Conservation (phyloP, 345 rosid genomes). For the Eucalyptus leucophloia region DNA sequence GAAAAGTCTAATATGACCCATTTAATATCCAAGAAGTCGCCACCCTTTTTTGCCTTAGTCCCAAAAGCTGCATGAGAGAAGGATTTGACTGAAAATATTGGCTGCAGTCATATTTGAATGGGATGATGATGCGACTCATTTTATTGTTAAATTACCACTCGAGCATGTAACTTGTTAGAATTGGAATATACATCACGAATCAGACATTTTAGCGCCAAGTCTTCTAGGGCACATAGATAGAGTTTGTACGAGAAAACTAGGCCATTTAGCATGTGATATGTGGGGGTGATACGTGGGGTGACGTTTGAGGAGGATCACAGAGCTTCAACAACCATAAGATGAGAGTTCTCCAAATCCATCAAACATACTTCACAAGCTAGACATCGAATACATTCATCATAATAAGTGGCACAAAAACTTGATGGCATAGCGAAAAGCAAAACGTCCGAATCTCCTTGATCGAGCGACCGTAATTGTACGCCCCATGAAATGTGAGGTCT, state of each 20-base stretch:
- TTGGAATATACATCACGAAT: no score
- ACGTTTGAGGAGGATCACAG: neutral
- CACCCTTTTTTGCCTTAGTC: neutral
- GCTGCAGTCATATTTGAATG: neutral
- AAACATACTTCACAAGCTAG: neutral
- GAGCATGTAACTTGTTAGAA: neutral
- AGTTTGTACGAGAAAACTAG: neutral
- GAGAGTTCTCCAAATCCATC: neutral
- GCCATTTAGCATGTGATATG: neutral
- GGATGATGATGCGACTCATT: neutral
- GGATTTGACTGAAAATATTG: neutral
- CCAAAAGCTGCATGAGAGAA: neutral
- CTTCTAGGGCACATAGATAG: neutral
- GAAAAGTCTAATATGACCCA: no score
- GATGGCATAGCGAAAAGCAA: neutral
- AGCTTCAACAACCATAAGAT: neutral
- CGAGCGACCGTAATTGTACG: neutral
- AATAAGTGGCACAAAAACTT: neutral
- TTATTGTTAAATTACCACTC: neutral
- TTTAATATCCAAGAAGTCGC: neutral
- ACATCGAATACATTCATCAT: neutral
- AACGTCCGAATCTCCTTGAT: accelerated
- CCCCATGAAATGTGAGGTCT: neutral
- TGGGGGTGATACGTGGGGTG: neutral
- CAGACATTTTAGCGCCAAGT: no score